Evolutionary conservation across 169 alveolate species (phyloP).

Genomic region (Plasmodium blacklocki): DNA sequence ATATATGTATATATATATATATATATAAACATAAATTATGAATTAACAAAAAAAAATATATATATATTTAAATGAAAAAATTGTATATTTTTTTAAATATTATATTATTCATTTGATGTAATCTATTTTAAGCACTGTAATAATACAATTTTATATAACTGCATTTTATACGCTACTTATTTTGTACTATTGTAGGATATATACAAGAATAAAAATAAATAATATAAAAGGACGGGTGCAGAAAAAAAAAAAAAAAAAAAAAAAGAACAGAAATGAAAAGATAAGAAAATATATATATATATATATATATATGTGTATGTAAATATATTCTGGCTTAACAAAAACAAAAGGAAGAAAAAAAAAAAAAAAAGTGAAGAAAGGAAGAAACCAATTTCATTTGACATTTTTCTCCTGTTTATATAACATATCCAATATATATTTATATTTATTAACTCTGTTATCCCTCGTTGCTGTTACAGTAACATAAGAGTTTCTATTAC

Average conservation of each 20-base stretch:
- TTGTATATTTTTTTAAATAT: background rate
- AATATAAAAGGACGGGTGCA: too few relatives aligned
- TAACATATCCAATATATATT: constrained; percentile 64
- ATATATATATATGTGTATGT: constrained; percentile 1
- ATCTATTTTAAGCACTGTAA: background rate
- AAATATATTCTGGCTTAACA: background rate
- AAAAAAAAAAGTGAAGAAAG: background rate
- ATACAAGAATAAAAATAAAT: background rate
- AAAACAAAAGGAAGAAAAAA: background rate
- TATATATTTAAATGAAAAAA: background rate
- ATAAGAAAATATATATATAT: background rate
- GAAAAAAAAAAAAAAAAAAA: background rate
- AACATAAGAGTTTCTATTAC: constrained; percentile 91
- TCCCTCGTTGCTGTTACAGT: constrained; percentile 84
- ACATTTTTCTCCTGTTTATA: constrained; percentile 74
- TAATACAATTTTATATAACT: background rate
- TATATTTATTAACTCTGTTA: constrained; percentile 63
- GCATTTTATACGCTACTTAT: background rate
- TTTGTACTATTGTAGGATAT: background rate
- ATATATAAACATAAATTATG: background rate
- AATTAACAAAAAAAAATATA: background rate
- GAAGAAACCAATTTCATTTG: constrained; percentile 1
- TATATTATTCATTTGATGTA: background rate
- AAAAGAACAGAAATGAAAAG: background rate
- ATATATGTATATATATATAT: background rate